Evolutionary conservation across 495 filamentous ascomycete species (phyloP).

Genomic region (Penicillium psychrofluorescens): DNA sequence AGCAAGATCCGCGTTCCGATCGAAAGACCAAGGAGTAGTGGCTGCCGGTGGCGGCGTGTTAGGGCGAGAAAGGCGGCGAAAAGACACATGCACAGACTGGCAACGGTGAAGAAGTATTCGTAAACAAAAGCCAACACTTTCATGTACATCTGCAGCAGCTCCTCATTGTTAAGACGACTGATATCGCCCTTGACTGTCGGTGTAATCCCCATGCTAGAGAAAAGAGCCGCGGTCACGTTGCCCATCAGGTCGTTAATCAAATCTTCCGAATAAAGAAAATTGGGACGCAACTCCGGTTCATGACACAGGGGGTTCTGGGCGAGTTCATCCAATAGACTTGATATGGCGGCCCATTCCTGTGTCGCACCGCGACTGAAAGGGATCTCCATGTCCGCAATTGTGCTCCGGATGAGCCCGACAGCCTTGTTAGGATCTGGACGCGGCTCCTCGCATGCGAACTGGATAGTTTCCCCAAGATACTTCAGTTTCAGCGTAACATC

Average conservation of each 20-base stretch:
- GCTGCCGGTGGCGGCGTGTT: conserved; percentile 18
- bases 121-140: conserved; percentile 35
- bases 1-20: conserved; percentile 21
- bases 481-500: conserved; percentile 33
- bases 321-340: conserved; percentile 23
- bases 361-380: conserved; percentile 28
- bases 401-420: conserved; percentile 27
- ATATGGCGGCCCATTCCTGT: conserved; percentile 27
- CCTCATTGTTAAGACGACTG: conserved; percentile 20
- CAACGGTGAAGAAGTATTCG: conserved; percentile 34
- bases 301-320: conserved; percentile 25
- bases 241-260: conserved; percentile 26
- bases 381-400: conserved; percentile 38
- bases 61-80: conserved; percentile 27
- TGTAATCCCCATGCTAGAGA: conserved; percentile 36
- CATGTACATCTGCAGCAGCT: conserved; percentile 32
- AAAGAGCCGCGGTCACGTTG: conserved; percentile 36
- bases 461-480: conserved; percentile 31
- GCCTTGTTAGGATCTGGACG: conserved; percentile 19
- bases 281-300: conserved; percentile 1
- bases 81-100: conserved; percentile 27
- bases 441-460: conserved; percentile 34
- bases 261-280: conserved; percentile 17
- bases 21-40: conserved; percentile 15
- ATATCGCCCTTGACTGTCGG: conserved; percentile 22